Evolutionary conservation across 768 basidiomycete species (phyloP).

Genomic region (Gloeostereum incarnatum): DNA sequence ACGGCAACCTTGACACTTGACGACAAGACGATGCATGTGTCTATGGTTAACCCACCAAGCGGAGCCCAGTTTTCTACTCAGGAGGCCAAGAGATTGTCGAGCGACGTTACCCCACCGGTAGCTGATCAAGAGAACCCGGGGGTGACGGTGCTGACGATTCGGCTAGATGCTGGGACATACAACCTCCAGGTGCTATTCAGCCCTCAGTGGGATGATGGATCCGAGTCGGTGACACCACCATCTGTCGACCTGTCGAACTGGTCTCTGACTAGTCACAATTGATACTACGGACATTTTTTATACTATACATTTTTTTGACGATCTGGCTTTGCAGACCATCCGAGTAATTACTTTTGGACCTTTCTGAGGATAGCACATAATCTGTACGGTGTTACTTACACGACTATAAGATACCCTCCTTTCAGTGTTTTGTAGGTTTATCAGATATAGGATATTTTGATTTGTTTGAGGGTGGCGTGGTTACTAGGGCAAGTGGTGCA

Average conservation of each 20-base stretch:
- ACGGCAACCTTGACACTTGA: slow-evolving; percentile 72
- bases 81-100: slow-evolving; percentile 41
- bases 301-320: neutral
- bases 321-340: too few relatives aligned
- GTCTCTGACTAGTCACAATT: slow-evolving; percentile 70
- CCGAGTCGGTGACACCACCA: slow-evolving; percentile 42
- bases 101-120: slow-evolving; percentile 52
- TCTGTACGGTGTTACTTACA: too few relatives aligned
- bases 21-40: slow-evolving; percentile 54
- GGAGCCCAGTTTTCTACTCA: slow-evolving; percentile 57
- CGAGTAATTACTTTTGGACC: too few relatives aligned
- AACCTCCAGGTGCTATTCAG: slow-evolving; percentile 82
- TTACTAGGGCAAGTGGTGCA: too few relatives aligned
- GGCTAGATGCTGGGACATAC: slow-evolving; percentile 57
- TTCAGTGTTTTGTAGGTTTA: too few relatives aligned
- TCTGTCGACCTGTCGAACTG: slow-evolving; percentile 64
- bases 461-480: too few relatives aligned
- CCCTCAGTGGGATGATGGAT: slow-evolving; percentile 71
- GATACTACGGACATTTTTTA: slow-evolving; percentile 7
- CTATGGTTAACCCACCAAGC: slow-evolving; percentile 53
- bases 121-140: slow-evolving; percentile 69
- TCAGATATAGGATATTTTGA: too few relatives aligned
- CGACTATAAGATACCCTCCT: too few relatives aligned
- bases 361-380: too few relatives aligned
- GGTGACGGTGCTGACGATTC: slow-evolving; percentile 76